phyloP scores from a whole-genome alignment of 768 basidiomycete species.

The Amanita brunnescens region DNA sequence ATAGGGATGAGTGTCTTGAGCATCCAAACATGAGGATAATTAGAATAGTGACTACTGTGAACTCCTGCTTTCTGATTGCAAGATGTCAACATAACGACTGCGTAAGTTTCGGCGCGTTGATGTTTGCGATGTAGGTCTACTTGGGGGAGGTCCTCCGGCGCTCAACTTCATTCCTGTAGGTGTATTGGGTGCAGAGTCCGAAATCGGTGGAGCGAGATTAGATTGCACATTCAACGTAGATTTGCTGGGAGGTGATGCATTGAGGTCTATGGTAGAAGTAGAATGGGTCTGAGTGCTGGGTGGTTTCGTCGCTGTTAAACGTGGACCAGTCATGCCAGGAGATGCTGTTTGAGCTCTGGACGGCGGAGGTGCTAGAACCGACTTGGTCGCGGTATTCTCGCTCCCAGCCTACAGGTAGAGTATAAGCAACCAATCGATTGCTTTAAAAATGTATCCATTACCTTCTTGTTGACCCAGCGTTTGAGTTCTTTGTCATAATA shows the following conservation, averaged over 20 bases:
- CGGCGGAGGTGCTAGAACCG: conserved; percentile 65
- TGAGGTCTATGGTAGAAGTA: conserved; percentile 52
- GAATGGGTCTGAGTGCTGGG: conserved; percentile 15
- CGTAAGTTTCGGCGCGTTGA: conserved; percentile 66
- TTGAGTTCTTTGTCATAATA: conserved; percentile 94
- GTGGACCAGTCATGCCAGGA: conserved; percentile 45
- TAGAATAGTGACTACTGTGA: conserved; percentile 11
- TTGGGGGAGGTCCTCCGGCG: conserved; percentile 44
- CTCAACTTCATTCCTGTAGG: conserved; percentile 36
- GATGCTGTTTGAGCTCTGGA: conserved; percentile 82
- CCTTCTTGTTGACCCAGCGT: conserved; percentile 94
- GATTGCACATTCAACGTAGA: conserved; percentile 54
- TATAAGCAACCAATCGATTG: not conserved
- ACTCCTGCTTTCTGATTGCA: conserved; percentile 44
- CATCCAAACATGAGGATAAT: conserved; percentile 6
- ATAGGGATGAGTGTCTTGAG: conserved; percentile 6
- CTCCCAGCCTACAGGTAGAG: conserved; percentile 39
- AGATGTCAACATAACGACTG: conserved; percentile 86
- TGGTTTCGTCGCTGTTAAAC: conserved; percentile 30
- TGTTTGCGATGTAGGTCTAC: conserved; percentile 47
- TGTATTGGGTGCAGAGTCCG: conserved; percentile 38
- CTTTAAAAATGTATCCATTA: conserved; percentile 19
- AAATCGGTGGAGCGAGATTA: conserved; percentile 44
- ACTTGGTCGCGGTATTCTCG: conserved; percentile 45
- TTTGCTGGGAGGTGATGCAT: conserved; percentile 41